phyloP scores from a whole-genome alignment of 225 moss, liverwort and hornwort species.

The Marchantia polymorpha region DNA sequence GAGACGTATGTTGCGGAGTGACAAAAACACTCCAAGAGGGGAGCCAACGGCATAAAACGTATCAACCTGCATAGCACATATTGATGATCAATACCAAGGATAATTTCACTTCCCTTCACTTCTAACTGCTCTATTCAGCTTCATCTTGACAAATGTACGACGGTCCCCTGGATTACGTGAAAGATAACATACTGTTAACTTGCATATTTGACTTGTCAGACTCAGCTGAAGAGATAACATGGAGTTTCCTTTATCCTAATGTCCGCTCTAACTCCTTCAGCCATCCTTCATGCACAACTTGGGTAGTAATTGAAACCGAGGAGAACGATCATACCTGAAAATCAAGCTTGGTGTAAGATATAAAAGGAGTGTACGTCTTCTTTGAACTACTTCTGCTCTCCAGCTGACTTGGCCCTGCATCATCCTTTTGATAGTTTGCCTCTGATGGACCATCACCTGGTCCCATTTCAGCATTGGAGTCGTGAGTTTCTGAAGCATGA shows the following conservation, averaged over 20 bases:
- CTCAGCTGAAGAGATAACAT: too few species aligned
- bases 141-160: neutral
- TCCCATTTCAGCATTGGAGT: neutral
- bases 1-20: slow-evolving; percentile 90
- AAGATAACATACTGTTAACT: too few species aligned
- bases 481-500: neutral
- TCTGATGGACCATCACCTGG: neutral
- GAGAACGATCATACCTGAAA: slow-evolving; percentile 52
- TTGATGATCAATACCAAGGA: neutral
- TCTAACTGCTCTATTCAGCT: neutral
- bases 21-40: slow-evolving; percentile 94
- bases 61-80: slow-evolving; percentile 61
- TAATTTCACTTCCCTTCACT: neutral
- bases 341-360: slow-evolving; percentile 82
- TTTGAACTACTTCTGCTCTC: slow-evolving; percentile 50
- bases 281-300: too few species aligned
- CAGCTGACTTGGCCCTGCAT: slow-evolving; percentile 22
- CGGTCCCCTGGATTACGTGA: too few species aligned
- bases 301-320: too few species aligned
- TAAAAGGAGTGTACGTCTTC: slow-evolving; percentile 78
- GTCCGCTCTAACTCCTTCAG: too few species aligned
- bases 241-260: too few species aligned
- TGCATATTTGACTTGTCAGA: too few species aligned
- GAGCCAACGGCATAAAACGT: slow-evolving; percentile 98
- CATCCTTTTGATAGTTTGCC: neutral